Conservation (phyloP, 2,329 filamentous ascomycete species). For the Venturia oleaginea region DNA sequence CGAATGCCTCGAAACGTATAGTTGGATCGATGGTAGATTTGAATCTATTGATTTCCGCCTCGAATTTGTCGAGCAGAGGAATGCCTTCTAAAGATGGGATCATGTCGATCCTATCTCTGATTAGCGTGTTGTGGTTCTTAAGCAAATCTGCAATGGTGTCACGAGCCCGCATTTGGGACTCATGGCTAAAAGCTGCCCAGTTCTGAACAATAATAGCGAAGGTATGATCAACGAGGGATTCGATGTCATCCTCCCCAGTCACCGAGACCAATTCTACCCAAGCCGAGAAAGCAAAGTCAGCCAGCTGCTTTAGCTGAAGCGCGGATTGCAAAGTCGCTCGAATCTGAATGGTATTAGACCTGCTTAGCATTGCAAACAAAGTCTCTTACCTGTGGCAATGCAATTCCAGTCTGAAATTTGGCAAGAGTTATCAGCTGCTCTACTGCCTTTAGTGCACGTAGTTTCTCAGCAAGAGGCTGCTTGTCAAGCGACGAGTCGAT, state of each 20-base stretch:
- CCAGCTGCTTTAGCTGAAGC: constrained; percentile 63
- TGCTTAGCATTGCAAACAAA: neutral
- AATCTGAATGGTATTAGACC: constrained; percentile 45
- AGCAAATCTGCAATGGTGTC: constrained; percentile 58
- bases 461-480: constrained; percentile 58
- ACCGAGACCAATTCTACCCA: constrained; percentile 73
- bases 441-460: constrained; percentile 70
- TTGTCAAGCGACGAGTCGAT: constrained; percentile 60
- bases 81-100: constrained; percentile 72
- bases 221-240: constrained; percentile 74
- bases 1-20: constrained; percentile 61
- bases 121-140: constrained; percentile 48
- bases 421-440: constrained; percentile 79
- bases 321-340: constrained; percentile 87
- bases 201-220: constrained; percentile 79
- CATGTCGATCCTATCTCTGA: constrained; percentile 60
- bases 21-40: constrained; percentile 57
- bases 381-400: constrained; percentile 66
- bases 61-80: constrained; percentile 57
- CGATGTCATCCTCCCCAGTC: constrained; percentile 70
- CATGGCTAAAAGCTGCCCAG: constrained; percentile 59
- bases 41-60: constrained; percentile 54
- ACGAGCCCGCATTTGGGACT: constrained; percentile 51
- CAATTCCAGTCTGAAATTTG: constrained; percentile 62
- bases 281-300: constrained; percentile 68